Evolutionary conservation across 257 asterid genomes (phyloP).

Genomic region (Euphrasia confusa): DNA sequence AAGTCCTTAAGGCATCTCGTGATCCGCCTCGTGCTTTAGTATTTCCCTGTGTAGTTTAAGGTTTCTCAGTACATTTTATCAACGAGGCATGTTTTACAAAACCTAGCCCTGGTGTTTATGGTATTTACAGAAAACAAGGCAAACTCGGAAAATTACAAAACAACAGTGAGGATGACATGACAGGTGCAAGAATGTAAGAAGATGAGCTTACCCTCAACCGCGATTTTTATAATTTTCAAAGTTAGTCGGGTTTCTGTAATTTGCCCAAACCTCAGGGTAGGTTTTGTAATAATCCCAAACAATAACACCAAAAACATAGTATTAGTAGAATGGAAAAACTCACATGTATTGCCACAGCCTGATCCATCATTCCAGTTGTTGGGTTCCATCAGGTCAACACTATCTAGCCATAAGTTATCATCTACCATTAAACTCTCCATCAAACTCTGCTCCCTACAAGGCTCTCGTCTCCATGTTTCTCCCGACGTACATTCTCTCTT

Average conservation of each 20-base stretch:
- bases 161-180: too few relatives aligned
- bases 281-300: too few relatives aligned
- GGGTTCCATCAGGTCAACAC: slow-evolving; percentile 12
- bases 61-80: not conserved
- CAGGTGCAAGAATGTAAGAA: too few relatives aligned
- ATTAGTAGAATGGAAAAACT: not conserved
- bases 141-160: too few relatives aligned
- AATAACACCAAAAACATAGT: too few relatives aligned
- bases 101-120: too few relatives aligned
- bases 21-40: slow-evolving; percentile 19
- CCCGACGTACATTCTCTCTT: too few relatives aligned
- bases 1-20: slow-evolving; percentile 29
- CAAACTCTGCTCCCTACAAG: slow-evolving; percentile 23
- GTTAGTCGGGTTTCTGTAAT: not conserved
- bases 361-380: slow-evolving; percentile 23
- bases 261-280: too few relatives aligned
- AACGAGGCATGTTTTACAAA: not conserved
- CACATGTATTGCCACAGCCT: slow-evolving; percentile 24
- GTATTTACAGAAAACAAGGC: not conserved
- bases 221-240: too few relatives aligned
- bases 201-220: too few relatives aligned
- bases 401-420: slow-evolving; percentile 24
- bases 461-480: not conserved
- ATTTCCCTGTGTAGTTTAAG: slow-evolving; percentile 16
- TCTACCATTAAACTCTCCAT: slow-evolving; percentile 19